Percentiles rank a stretch among this genome's conserved stretches.
phyloP scores from a whole-genome alignment of 2,329 filamentous ascomycete species.

The Colletotrichum trifolii region DNA sequence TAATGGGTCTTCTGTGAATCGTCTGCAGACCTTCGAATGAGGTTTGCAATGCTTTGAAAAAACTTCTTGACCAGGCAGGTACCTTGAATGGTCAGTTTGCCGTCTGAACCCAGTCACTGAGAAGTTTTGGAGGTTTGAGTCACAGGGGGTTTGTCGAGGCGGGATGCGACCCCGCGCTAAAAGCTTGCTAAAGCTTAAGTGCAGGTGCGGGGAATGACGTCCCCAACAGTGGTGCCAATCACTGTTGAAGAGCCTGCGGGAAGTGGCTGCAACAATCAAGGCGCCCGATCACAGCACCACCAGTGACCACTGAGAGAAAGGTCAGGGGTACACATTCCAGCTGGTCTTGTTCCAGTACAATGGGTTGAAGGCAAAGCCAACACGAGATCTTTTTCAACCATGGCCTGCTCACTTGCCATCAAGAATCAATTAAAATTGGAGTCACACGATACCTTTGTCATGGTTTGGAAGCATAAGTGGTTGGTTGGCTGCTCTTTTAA shows the following conservation, averaged over 20 bases:
- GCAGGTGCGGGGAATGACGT: slow-evolving; percentile 36
- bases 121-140: slow-evolving; percentile 38
- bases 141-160: slow-evolving; percentile 36
- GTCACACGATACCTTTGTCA: too few relatives aligned
- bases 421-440: too few relatives aligned
- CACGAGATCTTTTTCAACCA: too few relatives aligned
- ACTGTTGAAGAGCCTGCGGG: neutral
- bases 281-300: neutral
- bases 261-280: slow-evolving; percentile 1
- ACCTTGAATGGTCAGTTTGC: too few relatives aligned
- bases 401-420: too few relatives aligned
- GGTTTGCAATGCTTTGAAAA: too few relatives aligned
- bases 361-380: too few relatives aligned
- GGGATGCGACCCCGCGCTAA: slow-evolving; percentile 37
- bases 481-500: too few relatives aligned
- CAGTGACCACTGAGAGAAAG: neutral
- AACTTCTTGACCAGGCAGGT: too few relatives aligned
- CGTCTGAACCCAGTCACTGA: slow-evolving; percentile 7
- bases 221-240: slow-evolving; percentile 23
- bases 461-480: too few relatives aligned
- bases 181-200: slow-evolving; percentile 38
- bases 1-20: neutral
- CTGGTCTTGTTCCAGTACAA: neutral
- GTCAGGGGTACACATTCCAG: neutral
- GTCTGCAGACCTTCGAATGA: too few relatives aligned